phyloP scores from a whole-genome alignment of 208 protist genomes.

The Crithidia expoeki region DNA sequence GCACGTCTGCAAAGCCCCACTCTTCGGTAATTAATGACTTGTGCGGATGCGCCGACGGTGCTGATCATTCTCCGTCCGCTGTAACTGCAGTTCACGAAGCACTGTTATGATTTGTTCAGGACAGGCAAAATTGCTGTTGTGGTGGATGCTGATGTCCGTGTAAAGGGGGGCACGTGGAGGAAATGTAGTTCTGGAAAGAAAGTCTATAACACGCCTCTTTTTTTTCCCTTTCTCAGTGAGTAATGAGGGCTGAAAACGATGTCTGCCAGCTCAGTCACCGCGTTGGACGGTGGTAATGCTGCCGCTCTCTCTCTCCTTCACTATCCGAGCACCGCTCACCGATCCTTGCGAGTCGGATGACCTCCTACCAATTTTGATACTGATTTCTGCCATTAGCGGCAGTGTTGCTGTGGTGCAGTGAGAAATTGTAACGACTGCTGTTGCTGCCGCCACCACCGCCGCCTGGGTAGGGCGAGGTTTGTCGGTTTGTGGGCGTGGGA shows the following conservation, averaged over 20 bases:
- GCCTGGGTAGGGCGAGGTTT: not conserved
- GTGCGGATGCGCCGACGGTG: no score
- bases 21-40: no score
- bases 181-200: not conserved
- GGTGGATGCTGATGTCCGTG: not conserved
- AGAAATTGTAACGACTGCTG: not conserved
- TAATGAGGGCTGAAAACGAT: slow-evolving; percentile 4
- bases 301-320: not conserved
- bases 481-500: slow-evolving; percentile 15
- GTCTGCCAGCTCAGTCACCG: slow-evolving; percentile 5
- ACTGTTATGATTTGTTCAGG: no score
- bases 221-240: not conserved
- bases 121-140: not conserved
- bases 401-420: not conserved
- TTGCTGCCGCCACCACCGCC: not conserved
- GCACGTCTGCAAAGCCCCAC: slow-evolving; percentile 35
- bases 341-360: not conserved
- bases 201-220: not conserved
- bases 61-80: no score
- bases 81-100: no score
- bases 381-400: not conserved
- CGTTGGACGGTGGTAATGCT: not conserved
- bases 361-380: no score
- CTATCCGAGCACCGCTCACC: not conserved
- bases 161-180: not conserved